Evolutionary conservation across 805 yeast species (phyloP).

Genomic region (Wickerhamiella spandovensis): DNA sequence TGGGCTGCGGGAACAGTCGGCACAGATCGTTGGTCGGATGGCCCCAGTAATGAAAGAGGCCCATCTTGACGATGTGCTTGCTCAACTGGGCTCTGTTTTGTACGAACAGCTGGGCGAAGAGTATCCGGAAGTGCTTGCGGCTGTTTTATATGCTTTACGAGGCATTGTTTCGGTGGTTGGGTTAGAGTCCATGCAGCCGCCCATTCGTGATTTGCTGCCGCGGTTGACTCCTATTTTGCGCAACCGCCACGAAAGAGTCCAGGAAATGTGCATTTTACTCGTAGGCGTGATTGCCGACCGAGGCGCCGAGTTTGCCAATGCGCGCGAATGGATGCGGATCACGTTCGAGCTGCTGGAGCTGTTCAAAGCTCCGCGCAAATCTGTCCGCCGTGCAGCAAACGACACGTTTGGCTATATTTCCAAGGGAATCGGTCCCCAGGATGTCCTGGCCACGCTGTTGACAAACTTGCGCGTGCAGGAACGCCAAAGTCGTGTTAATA

Average conservation of each 20-base stretch:
- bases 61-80: slow-evolving; percentile 46
- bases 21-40: slow-evolving; percentile 55
- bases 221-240: slow-evolving; percentile 82
- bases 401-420: slow-evolving; percentile 86
- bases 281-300: slow-evolving; percentile 72
- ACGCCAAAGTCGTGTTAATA: slow-evolving; percentile 89
- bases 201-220: slow-evolving; percentile 69
- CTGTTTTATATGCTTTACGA: slow-evolving; percentile 59
- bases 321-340: slow-evolving; percentile 95
- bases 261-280: slow-evolving; percentile 62
- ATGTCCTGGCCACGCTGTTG: slow-evolving; percentile 69
- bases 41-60: slow-evolving; percentile 57
- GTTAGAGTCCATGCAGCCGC: slow-evolving; percentile 56
- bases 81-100: slow-evolving; percentile 58
- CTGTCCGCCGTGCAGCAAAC: slow-evolving; percentile 74
- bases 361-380: slow-evolving; percentile 65
- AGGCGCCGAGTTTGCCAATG: slow-evolving; percentile 71
- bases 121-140: slow-evolving; percentile 85
- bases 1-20: slow-evolving; percentile 69
- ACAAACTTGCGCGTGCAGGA: slow-evolving; percentile 85
- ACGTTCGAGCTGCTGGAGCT: slow-evolving; percentile 83
- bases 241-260: slow-evolving; percentile 83
- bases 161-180: slow-evolving; percentile 50
- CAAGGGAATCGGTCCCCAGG: slow-evolving; percentile 89
- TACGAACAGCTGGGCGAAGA: slow-evolving; percentile 91